Evolutionary conservation across 345 rosid genomes (phyloP).

Genomic region (Salix purpurea): DNA sequence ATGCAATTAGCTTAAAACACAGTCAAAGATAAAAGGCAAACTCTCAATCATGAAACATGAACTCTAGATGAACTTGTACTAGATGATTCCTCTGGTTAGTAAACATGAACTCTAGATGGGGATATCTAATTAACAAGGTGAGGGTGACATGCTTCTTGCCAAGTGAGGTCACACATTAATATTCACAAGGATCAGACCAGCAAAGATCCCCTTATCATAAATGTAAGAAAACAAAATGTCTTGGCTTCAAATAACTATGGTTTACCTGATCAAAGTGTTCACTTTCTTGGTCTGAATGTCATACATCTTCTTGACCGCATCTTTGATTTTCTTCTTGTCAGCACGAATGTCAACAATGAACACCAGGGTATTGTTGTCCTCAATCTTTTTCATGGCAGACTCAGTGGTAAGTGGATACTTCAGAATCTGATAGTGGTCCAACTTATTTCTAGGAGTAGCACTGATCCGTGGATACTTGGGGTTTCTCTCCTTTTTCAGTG

Average conservation of each 20-base stretch:
- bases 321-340: slow-evolving; percentile 85
- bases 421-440: slow-evolving; percentile 84
- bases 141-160: neutral
- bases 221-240: neutral
- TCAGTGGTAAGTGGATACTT: slow-evolving; percentile 95
- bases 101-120: neutral
- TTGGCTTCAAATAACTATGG: neutral
- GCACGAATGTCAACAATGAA: slow-evolving; percentile 95
- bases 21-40: neutral
- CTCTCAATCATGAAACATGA: neutral
- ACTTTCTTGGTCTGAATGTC: slow-evolving; percentile 93
- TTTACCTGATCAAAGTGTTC: slow-evolving; percentile 82
- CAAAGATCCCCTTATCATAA: neutral
- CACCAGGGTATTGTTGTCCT: slow-evolving; percentile 91
- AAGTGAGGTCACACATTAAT: neutral
- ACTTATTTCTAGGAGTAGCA: slow-evolving; percentile 77
- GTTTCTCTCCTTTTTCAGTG: slow-evolving; percentile 63
- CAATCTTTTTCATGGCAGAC: slow-evolving; percentile 92
- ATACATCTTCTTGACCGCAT: slow-evolving; percentile 90
- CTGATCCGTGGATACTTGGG: slow-evolving; percentile 78
- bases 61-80: neutral
- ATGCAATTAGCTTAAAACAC: neutral
- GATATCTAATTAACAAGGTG: neutral
- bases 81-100: neutral
- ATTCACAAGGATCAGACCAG: neutral